phyloP scores from a whole-genome alignment of 23 red algal species.

The Chondrus crispus region DNA sequence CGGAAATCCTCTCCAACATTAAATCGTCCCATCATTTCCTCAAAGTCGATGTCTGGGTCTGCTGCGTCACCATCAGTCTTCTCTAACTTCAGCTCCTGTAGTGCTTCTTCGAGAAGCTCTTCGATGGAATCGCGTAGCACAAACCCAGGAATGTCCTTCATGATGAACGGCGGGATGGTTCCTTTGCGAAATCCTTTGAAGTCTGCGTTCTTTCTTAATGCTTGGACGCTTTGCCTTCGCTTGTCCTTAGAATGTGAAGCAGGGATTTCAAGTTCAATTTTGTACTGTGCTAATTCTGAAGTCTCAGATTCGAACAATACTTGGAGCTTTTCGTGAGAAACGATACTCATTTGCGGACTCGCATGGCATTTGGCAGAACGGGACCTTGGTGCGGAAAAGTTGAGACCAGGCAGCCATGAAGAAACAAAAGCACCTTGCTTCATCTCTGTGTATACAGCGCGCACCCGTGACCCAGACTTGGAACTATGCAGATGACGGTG shows the following conservation, averaged over 20 bases:
- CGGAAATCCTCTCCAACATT: constrained; percentile 37
- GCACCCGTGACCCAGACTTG: too few species aligned
- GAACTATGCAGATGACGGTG: too few species aligned
- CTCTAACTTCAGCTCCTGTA: constrained; percentile 38
- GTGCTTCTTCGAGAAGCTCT: constrained; percentile 32
- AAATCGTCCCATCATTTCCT: constrained; percentile 29
- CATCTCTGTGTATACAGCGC: too few species aligned
- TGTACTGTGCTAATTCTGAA: constrained; percentile 44
- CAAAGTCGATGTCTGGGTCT: background rate
- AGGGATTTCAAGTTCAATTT: constrained; percentile 48
- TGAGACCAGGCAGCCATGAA: too few species aligned
- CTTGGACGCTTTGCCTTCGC: constrained; percentile 27
- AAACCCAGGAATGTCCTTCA: constrained; percentile 41
- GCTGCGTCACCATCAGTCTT: constrained; percentile 10
- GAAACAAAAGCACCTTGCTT: too few species aligned
- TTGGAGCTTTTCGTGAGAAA: constrained; percentile 54
- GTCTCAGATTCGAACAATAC: constrained; percentile 15
- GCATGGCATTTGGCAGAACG: too few species aligned
- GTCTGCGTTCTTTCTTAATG: constrained; percentile 38
- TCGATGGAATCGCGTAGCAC: constrained; percentile 22
- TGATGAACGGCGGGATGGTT: constrained; percentile 64
- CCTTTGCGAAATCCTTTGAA: constrained; percentile 72
- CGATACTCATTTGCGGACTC: constrained; percentile 37
- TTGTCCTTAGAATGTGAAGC: constrained; percentile 20
- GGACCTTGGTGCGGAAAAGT: too few species aligned